Base-by-base conservation (phyloP, 192 early-diverging fungal species). In the Linnemannia schmuckeri region DNA sequence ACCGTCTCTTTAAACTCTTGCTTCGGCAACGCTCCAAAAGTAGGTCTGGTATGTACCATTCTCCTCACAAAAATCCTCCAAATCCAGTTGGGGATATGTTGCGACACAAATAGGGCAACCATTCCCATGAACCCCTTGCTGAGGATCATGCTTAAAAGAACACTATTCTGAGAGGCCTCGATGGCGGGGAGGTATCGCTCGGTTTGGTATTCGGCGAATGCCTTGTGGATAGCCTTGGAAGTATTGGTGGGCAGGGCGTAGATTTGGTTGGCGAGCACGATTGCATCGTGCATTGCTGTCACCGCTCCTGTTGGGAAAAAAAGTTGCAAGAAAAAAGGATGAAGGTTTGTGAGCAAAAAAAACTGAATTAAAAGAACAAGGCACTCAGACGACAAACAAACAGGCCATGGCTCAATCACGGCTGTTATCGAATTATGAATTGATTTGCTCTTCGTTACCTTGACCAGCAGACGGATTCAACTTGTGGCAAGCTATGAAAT, bases 201-300 rank as follows among this genome's bases (percentile, higher is more conserved):
- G 20, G 52, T 15, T 33, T 66, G 30, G 41, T 76, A 76, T 38
- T 76, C 75, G 20, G 22, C 41, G 55, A 76, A 76, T 1, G 37
- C 41, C 37, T 63, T 76, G 37, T 61, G 24, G n/a, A 63, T 66
- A 1, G 49, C 37, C 37, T 57, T 15, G 38, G 15, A 22, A 6
- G 30, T 37, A 0, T 30, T 55, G 35, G 75, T 63, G n/a, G 75
- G 75, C 9, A 76, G 52, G 18, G 41, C 75, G 7, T 76, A 27
- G 41, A 76, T 76, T 41, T 57, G 63, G 15, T 76, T 76, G 61
- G 75, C 75, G 57, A 76, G 55, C 15, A 35, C 47, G 6, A 76
- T 55, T 22, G 75, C 75, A 22, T 76, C 75, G 22, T 76, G 75
- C 75, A 76, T 76, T 12, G 75, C 75, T 4, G 33, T 63, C 0